Conservation (phyloP, 192 early-diverging fungal species). For the Chytriomyces sp. region DNA sequence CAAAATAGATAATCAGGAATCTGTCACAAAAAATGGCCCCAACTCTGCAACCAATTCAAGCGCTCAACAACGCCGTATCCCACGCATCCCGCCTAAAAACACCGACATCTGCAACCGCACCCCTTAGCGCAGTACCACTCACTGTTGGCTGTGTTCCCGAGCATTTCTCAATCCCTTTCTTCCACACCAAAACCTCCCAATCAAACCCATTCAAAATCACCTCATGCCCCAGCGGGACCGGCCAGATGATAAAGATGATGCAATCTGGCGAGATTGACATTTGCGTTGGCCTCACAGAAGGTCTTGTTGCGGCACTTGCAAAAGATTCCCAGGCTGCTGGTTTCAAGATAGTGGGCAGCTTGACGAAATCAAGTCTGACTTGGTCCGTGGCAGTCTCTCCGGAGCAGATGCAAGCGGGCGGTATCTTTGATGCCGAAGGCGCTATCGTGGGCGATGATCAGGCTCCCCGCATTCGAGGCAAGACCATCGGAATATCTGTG, state of each 20-base stretch:
- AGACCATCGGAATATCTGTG: slow-evolving; percentile 35
- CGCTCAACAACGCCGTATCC: neutral
- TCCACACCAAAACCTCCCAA: slow-evolving; percentile 24
- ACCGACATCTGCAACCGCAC: neutral
- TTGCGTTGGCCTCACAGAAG: slow-evolving; percentile 89
- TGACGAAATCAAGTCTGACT: slow-evolving; percentile 72
- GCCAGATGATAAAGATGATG: slow-evolving; percentile 72
- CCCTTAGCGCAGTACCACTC: neutral
- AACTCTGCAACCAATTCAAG: neutral
- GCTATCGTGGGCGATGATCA: slow-evolving; percentile 45
- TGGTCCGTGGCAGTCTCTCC: slow-evolving; percentile 53
- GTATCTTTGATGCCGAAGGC: neutral
- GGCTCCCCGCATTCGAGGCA: slow-evolving; percentile 31
- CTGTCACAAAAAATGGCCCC: too few relatives aligned
- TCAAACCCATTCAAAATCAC: slow-evolving; percentile 40
- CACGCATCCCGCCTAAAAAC: neutral
- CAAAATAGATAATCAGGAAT: too few relatives aligned
- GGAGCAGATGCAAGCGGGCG: neutral
- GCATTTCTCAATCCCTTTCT: slow-evolving; percentile 59
- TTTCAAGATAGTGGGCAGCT: slow-evolving; percentile 80
- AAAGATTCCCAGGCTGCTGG: slow-evolving; percentile 55
- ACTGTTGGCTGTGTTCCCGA: slow-evolving; percentile 59
- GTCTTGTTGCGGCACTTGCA: slow-evolving; percentile 61
- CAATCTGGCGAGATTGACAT: slow-evolving; percentile 73
- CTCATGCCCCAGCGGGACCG: slow-evolving; percentile 52